Evolutionary conservation across 306 rosid genomes (phyloP), one percentile per base, ranked within the genome.

Genomic region (Medicago ruthenica): DNA sequence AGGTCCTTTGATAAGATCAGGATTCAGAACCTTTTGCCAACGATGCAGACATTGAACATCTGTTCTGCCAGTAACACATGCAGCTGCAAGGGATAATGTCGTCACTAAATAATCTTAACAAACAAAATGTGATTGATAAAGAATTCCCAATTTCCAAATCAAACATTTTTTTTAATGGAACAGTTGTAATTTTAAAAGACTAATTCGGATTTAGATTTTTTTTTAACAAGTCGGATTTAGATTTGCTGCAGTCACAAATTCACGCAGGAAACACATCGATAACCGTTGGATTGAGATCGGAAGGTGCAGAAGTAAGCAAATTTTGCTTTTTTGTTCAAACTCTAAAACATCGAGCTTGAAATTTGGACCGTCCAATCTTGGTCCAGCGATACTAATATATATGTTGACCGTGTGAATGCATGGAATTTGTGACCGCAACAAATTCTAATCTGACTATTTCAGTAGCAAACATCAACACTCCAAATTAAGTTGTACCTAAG

Each of bases 21-120:
- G 90, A 74, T 83, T 47, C 17, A 87, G 77, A 82, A 87, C 90
- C 72, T 87, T 84, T 71, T 84, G 90, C 88, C 90, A 87, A 14
- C 85, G 88, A 54, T 87, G 90, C 71, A 87, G 75, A 57, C 90
- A 87, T 73, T 87, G 90, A 79, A 79, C 83, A 50, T 79, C 88
- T 47, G 79, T 71, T 84, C 80, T 82, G 1, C 51, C 72, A 5
- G 73, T 54, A 62, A 87, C 73, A 82, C 59, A 50, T 65, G 61
- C 57, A 51, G 90, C 90, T 87, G 83, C 70, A 84, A 42, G 44
- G 15, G 10, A 45, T 54, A 22, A 11, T 2, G 16, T 18, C 15
- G 9, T 75, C 54, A 50, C 50, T 17, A 21, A 50, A 48, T 7
- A 73, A 27, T 13, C 50, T 27, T 42, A 34, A 13, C 47, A 39